Evolutionary conservation across 495 filamentous ascomycete species (phyloP), one percentile per base, ranked within the genome.

Genomic region (Alectoria sarmentosa): DNA sequence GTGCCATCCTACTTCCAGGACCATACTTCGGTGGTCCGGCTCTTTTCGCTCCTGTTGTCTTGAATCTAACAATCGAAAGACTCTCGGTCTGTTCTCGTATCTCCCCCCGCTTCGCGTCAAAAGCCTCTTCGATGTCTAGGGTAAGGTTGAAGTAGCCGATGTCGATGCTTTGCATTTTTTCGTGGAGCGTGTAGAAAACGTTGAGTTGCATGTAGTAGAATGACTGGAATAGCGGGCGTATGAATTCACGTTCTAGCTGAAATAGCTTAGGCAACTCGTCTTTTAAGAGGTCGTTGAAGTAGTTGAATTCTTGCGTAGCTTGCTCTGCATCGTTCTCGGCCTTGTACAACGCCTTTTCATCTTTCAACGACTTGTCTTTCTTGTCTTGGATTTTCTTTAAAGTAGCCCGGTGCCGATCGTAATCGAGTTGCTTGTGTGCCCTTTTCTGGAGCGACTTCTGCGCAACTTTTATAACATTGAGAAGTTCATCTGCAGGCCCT

Each of bases 201-300:
- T 99, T 99, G 62, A 99, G 84, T 75, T 99, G 94, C 95, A 99
- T 98, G 80, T 99, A 99, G 77, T 99, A 99, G 80, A 98, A 99
- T 39, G 91, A 96, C 70, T 97, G 95, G 82, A 99, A 99, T 11
- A 99, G 82, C 19, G 94, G 94, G 64, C 88, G 87, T 75, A 99
- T 99, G 77, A 99, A 98, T 73, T 99, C 90, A 64, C 90, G 83
- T 75, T 98, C 95, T n/a, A 98, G 84, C 26, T 75, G 70, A 76
- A 99, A 99, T 8, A 99, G 81, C 74, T 92, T 91, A 39, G 94
- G 95, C 48, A 99, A 81, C 75, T 99, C 94, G 10, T 92, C 88
- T 76, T 98, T 98, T 48, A 99, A 83, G 30, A 99, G 78, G 68
- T 97, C 90, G 75, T 99, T 99, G 80, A 91, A 97, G 77, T 92